phyloP scores from a whole-genome alignment of 2,329 filamentous ascomycete genomes.

The Aspergillus awamori region DNA sequence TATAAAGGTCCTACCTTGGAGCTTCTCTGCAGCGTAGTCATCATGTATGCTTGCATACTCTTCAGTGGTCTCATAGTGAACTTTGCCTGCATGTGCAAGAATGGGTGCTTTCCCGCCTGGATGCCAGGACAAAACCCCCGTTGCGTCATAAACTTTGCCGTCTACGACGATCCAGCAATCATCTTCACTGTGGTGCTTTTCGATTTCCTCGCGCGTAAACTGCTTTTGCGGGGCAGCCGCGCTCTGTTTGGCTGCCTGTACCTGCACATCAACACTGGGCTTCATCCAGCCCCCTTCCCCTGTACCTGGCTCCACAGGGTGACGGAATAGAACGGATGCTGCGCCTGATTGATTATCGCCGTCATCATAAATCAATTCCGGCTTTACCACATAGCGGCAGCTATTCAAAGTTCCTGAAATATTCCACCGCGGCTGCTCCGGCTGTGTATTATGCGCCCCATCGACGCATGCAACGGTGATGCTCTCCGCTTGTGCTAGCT shows the following conservation, averaged over 20 bases:
- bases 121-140: constrained; percentile 53
- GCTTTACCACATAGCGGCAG: constrained; percentile 52
- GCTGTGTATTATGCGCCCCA: constrained; percentile 56
- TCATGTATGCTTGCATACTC: constrained; percentile 57
- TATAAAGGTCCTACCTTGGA: constrained; percentile 43
- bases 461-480: constrained; percentile 54
- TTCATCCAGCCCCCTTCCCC: constrained; percentile 57
- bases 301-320: constrained; percentile 50
- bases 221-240: constrained; percentile 52
- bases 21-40: constrained; percentile 54
- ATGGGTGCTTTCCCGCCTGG: constrained; percentile 54
- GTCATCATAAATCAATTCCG: constrained; percentile 40
- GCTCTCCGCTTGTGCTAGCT: constrained; percentile 47
- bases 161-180: constrained; percentile 60
- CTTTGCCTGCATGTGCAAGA: constrained; percentile 53
- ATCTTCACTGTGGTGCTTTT: constrained; percentile 52
- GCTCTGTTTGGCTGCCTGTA: constrained; percentile 50
- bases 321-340: constrained; percentile 47
- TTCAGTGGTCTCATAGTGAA: constrained; percentile 53
- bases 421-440: constrained; percentile 52
- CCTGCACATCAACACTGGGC: constrained; percentile 48
- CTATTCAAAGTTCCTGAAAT: constrained; percentile 58
- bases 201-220: constrained; percentile 58
- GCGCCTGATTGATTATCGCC: constrained; percentile 27
- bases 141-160: constrained; percentile 56